phyloP scores from a whole-genome alignment of 1,284 basidiomycete species.

The Pyrrhoderma noxium region DNA sequence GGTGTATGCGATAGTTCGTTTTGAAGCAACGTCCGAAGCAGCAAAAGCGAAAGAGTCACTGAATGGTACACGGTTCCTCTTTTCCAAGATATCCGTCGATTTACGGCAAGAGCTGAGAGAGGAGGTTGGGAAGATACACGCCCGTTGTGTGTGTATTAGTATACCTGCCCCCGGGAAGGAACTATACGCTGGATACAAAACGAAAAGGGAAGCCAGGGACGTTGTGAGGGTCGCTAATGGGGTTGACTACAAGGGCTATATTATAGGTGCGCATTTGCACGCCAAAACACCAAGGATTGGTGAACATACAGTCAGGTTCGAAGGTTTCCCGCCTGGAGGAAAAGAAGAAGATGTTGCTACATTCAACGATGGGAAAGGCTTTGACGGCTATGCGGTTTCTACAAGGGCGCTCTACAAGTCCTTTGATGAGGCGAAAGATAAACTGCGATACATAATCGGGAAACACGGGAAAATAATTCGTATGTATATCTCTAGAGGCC shows the following conservation, averaged over 20 bases:
- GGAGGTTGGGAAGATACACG: constrained; percentile 4
- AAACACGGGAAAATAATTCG: constrained; percentile 13
- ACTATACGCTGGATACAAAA: constrained; percentile 12
- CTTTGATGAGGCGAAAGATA: constrained; percentile 1
- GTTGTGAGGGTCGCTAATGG: constrained; percentile 5
- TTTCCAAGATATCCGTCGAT: not conserved
- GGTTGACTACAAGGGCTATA: constrained; percentile 4
- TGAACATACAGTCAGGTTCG: constrained; percentile 12
- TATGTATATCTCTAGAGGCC: constrained; percentile 1
- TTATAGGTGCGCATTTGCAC: constrained; percentile 9
- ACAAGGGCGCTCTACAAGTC: constrained; percentile 3
- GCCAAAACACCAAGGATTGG: constrained; percentile 5
- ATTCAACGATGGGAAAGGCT: not conserved
- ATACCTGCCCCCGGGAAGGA: constrained; percentile 13
- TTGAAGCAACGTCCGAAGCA: constrained; percentile 5
- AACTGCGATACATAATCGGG: constrained; percentile 5
- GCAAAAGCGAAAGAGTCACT: constrained; percentile 6
- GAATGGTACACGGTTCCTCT: constrained; percentile 4
- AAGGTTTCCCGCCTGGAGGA: constrained; percentile 10
- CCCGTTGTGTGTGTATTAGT: constrained; percentile 11
- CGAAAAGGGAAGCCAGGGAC: constrained; percentile 3
- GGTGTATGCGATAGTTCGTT: constrained; percentile 9
- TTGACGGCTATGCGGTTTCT: not conserved
- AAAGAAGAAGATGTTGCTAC: constrained; percentile 4
- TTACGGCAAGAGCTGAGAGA: not conserved